A percentile compares a stretch with the other conserved stretches of the same genome.
phyloP scores from a whole-genome alignment of 805 yeast species.

The Blastobotrys parvus region DNA sequence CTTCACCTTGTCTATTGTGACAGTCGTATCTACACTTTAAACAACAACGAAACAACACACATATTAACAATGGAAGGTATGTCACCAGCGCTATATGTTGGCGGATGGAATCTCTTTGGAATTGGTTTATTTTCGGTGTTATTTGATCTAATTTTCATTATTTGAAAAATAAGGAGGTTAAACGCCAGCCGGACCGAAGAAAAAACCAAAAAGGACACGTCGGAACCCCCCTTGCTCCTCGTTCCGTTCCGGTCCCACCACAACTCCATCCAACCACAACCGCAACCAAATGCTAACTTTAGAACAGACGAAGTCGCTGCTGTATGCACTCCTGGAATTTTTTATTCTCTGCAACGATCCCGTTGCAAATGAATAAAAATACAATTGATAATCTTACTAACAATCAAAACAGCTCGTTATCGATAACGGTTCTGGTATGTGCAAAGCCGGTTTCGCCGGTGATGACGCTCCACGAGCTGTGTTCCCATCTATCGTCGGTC shows the following conservation, averaged over 20 bases:
- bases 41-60: neutral
- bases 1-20: too few species aligned
- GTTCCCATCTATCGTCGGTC: slow-evolving; percentile 99
- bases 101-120: too few species aligned
- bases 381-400: slow-evolving; percentile 6
- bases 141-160: too few species aligned
- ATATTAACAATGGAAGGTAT: slow-evolving; percentile 5
- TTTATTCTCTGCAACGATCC: neutral
- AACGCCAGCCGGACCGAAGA: too few species aligned
- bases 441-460: slow-evolving; percentile 99
- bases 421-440: slow-evolving; percentile 99
- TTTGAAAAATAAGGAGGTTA: too few species aligned
- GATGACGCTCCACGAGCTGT: slow-evolving; percentile 99
- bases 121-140: too few species aligned
- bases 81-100: too few species aligned
- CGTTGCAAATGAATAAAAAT: neutral
- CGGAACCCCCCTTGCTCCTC: too few species aligned
- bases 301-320: slow-evolving; percentile 41
- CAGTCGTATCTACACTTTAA: too few species aligned
- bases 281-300: neutral
- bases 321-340: slow-evolving; percentile 25
- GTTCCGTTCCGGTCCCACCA: too few species aligned
- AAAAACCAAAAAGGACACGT: too few species aligned
- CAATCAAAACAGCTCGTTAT: slow-evolving; percentile 50
- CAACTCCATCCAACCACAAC: neutral